Evolutionary conservation across 805 yeast genomes (phyloP).

Genomic region (Wickerhamiella shivajii): DNA sequence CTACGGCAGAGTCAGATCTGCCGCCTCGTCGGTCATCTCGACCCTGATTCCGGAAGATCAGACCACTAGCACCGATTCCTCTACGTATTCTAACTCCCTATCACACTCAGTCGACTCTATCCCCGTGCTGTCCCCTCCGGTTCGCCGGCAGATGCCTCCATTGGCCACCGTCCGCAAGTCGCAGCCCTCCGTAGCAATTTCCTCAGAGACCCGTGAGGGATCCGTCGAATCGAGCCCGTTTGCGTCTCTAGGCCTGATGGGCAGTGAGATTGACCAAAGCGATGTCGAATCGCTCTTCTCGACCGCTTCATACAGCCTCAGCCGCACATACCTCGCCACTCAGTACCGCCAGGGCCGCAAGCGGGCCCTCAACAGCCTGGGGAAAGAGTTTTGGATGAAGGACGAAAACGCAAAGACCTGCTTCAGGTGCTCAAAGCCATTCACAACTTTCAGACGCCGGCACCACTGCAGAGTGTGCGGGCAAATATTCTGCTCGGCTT

Average conservation of each 20-base stretch:
- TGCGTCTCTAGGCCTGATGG: conserved; percentile 4
- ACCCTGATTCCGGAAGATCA: conserved; percentile 11
- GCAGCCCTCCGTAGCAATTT: conserved; percentile 10
- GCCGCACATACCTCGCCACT: conserved; percentile 17
- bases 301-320: conserved; percentile 14
- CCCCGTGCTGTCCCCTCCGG: no score
- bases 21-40: conserved; percentile 14
- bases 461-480: conserved; percentile 97
- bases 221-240: conserved; percentile 8
- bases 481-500: conserved; percentile 76
- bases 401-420: conserved; percentile 87
- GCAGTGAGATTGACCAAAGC: conserved; percentile 2
- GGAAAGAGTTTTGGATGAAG: conserved; percentile 88
- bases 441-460: conserved; percentile 64
- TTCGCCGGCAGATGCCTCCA: neutral
- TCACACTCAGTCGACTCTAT: neutral
- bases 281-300: conserved; percentile 17
- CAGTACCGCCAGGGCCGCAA: conserved; percentile 16
- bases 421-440: conserved; percentile 62
- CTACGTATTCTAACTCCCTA: neutral
- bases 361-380: conserved; percentile 25
- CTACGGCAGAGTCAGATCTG: conserved; percentile 14
- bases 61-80: neutral
- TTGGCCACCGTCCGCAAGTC: conserved; percentile 7
- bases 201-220: conserved; percentile 12